Base-by-base conservation (phyloP, 495 filamentous ascomycete species). In the Penicillium antarcticum region DNA sequence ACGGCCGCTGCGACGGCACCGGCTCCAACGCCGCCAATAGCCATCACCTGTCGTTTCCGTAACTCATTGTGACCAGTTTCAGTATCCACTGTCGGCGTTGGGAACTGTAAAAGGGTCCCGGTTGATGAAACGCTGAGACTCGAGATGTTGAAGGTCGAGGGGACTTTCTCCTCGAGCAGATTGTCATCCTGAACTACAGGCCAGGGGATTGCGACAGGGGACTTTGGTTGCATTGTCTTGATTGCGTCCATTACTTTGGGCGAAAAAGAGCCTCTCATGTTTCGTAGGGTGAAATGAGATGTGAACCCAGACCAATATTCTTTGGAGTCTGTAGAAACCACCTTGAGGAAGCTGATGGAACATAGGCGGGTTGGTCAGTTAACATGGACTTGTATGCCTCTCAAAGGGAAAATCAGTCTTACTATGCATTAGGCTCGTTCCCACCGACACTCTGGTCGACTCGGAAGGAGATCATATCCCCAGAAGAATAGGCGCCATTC, bases 261-360 rank as follows among this genome's bases (percentile, higher is more conserved):
- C 6, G 79, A 68, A 45, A 87, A 87, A 5, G 70, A 68, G 37
- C 87, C 86, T 19, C 79, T 85, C 86, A 88, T 89, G 60, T 78
- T 79, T 8, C 71, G 75, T 29, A 89, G 61, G 24, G 84, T 78
- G 63, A 91, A 91, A 46, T 84, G 84, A 21, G 79, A 88, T 53
- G 79, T 86, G 38, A 72, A 76, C 1, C 84, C 72, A 2, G 77
- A 79, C 46, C 55, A 51, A 2, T 54, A 29, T 24, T 79, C 77
- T 17, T 72, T 66, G 4, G 65, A 64, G 7, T 78, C 75, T 9
- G 75, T 68, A 14, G 82, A 78, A 41, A 81, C 64, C 56, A 89
- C 84, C 55, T 81, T 80, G 13, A 88, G 67, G 70, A 85, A 91
- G 68, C 85, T 88, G 45, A 38, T 55, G 11, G 45, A 53, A 34